Percentiles rank a stretch among this genome's conserved stretches.
phyloP scores from a whole-genome alignment of 495 filamentous ascomycete species.

The Parmelia sp. region DNA sequence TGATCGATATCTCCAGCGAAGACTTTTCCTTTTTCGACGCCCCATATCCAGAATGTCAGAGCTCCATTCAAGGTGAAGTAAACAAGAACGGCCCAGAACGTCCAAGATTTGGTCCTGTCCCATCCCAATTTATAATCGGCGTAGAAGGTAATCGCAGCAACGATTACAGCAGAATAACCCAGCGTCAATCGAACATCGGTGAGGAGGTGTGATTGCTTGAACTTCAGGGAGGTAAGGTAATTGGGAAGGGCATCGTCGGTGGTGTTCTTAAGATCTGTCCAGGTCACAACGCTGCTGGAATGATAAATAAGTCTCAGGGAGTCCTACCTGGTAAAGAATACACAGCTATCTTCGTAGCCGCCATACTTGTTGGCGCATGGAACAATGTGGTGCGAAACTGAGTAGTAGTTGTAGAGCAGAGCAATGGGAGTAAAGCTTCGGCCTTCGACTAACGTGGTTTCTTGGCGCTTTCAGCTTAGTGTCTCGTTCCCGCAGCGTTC shows the following conservation, averaged over 20 bases:
- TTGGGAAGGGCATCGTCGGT: slow-evolving; percentile 90
- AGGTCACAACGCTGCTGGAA: slow-evolving; percentile 11
- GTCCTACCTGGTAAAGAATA: slow-evolving; percentile 59
- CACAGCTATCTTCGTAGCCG: slow-evolving; percentile 53
- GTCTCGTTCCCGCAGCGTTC: background rate
- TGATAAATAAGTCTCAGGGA: background rate
- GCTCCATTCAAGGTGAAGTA: slow-evolving; percentile 76
- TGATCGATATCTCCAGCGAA: slow-evolving; percentile 63
- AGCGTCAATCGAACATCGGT: slow-evolving; percentile 75
- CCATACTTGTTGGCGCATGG: slow-evolving; percentile 27
- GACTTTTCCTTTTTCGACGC: slow-evolving; percentile 71
- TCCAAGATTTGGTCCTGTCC: slow-evolving; percentile 69
- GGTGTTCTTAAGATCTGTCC: slow-evolving; percentile 86
- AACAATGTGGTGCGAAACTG: background rate
- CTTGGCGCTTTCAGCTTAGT: background rate
- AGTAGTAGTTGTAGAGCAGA: background rate
- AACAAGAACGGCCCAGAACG: slow-evolving; percentile 58
- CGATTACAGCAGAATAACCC: slow-evolving; percentile 74
- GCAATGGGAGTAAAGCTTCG: background rate
- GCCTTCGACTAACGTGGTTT: background rate
- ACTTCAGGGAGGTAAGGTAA: slow-evolving; percentile 79
- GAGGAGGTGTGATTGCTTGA: slow-evolving; percentile 71
- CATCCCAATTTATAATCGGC: slow-evolving; percentile 89
- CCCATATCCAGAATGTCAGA: slow-evolving; percentile 82
- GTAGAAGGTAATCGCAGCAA: slow-evolving; percentile 76